phyloP scores from a whole-genome alignment of 768 basidiomycete species.

The Leucocoprinus birnbaumii region DNA sequence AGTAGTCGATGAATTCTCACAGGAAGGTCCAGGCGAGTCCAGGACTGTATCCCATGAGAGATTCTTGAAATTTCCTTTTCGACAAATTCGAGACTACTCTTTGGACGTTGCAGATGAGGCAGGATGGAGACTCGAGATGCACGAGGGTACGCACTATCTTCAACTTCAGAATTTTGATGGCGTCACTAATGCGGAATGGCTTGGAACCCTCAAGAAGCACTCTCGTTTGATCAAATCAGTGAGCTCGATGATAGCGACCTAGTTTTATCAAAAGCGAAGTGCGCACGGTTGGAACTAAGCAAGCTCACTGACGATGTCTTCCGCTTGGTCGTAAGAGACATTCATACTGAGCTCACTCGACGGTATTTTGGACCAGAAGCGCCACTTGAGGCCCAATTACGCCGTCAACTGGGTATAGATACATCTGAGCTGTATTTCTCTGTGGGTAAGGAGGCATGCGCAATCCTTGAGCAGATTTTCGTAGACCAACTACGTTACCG shows the following conservation, averaged over 20 bases:
- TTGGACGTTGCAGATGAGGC: slow-evolving; percentile 4
- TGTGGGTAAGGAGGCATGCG: slow-evolving; percentile 2
- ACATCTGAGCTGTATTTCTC: slow-evolving; percentile 2
- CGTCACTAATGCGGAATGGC: too few relatives aligned
- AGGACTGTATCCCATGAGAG: background rate
- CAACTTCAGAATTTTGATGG: too few relatives aligned
- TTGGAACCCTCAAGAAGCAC: too few relatives aligned
- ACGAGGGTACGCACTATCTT: background rate
- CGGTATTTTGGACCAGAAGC: slow-evolving; percentile 4
- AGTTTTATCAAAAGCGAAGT: slow-evolving; percentile 4
- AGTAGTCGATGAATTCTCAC: too few relatives aligned
- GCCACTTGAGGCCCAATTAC: background rate
- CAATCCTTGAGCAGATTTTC: background rate
- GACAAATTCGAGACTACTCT: slow-evolving; percentile 3
- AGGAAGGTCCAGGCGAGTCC: too few relatives aligned
- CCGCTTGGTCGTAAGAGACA: background rate
- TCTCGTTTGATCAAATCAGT: too few relatives aligned
- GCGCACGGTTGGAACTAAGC: background rate
- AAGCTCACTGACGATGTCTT: background rate
- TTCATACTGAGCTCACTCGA: background rate
- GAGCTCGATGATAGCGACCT: background rate
- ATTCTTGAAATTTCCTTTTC: background rate
- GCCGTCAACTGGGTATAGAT: background rate
- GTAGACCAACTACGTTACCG: background rate
- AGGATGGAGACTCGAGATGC: background rate